Evolutionary conservation across 2,329 filamentous ascomycete species (phyloP).

Genomic region (Colletotrichum cereale): DNA sequence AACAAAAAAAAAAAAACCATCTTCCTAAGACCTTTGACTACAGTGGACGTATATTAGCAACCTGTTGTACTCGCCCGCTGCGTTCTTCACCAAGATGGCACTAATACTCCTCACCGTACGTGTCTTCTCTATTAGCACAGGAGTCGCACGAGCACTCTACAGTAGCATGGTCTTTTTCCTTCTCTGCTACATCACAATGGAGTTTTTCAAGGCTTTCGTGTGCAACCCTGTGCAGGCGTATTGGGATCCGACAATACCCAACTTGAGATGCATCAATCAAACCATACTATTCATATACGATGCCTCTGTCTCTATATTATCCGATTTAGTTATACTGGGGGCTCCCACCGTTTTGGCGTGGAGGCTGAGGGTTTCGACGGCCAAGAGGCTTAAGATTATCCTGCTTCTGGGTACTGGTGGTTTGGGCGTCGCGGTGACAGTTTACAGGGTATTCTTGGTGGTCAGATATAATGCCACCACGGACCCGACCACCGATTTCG

Average conservation of each 20-base stretch:
- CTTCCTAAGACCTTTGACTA: not conserved
- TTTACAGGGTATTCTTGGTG: slow-evolving; percentile 45
- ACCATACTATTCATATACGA: slow-evolving; percentile 50
- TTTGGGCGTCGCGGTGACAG: slow-evolving; percentile 46
- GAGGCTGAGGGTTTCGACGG: slow-evolving; percentile 45
- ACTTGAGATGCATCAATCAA: slow-evolving; percentile 48
- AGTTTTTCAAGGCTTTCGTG: slow-evolving; percentile 45
- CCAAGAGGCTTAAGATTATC: slow-evolving; percentile 50
- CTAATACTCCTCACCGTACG: slow-evolving; percentile 48
- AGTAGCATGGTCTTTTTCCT: slow-evolving; percentile 45
- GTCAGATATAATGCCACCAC: slow-evolving; percentile 41
- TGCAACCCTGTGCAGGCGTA: slow-evolving; percentile 44
- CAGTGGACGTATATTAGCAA: slow-evolving; percentile 47
- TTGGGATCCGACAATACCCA: slow-evolving; percentile 42
- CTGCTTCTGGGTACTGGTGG: slow-evolving; percentile 49
- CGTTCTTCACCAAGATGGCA: slow-evolving; percentile 49
- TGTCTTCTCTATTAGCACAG: slow-evolving; percentile 46
- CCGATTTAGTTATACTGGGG: slow-evolving; percentile 51
- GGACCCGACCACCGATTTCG: slow-evolving; percentile 46
- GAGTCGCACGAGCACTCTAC: slow-evolving; percentile 45
- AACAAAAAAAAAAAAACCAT: not conserved
- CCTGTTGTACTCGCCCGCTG: slow-evolving; percentile 47
- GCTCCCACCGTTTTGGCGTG: slow-evolving; percentile 50
- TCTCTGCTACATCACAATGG: slow-evolving; percentile 45
- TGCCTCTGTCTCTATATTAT: slow-evolving; percentile 48